Conservation (phyloP, 116 monocot genomes). For the Posidonia oceanica region DNA sequence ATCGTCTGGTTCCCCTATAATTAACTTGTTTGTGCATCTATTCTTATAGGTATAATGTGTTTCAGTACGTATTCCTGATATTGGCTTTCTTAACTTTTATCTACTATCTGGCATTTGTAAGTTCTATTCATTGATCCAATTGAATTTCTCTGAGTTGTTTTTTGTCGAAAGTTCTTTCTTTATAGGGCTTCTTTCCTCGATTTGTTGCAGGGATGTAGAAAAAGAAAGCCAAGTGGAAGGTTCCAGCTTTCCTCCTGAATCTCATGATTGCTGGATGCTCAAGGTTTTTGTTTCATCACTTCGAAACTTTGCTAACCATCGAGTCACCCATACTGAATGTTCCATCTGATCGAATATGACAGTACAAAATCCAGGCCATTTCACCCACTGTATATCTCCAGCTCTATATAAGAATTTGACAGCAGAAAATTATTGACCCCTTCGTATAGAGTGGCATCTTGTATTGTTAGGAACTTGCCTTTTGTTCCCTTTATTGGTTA, state of each 20-base stretch:
- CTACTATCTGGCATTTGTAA: conserved; percentile 73
- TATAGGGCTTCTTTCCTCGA: background rate
- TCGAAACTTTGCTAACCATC: too few relatives aligned
- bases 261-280: background rate
- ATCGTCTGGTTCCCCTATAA: background rate
- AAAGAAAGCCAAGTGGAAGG: conserved; percentile 63
- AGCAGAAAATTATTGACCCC: too few relatives aligned
- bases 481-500: too few relatives aligned
- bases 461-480: too few relatives aligned
- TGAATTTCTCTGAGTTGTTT: background rate
- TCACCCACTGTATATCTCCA: too few relatives aligned
- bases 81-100: conserved; percentile 66
- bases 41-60: conserved; percentile 77
- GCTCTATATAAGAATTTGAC: too few relatives aligned
- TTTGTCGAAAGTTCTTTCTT: background rate
- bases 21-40: background rate
- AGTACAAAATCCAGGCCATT: too few relatives aligned
- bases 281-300: too few relatives aligned
- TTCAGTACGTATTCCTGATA: conserved; percentile 73
- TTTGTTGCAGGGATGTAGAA: conserved; percentile 74
- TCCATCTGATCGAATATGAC: too few relatives aligned
- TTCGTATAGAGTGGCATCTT: too few relatives aligned
- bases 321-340: too few relatives aligned
- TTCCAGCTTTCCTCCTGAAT: conserved; percentile 55
- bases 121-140: conserved; percentile 9